Conservation (phyloP, 73 alveolate genomes). For the Blepharisma japonicum region DNA sequence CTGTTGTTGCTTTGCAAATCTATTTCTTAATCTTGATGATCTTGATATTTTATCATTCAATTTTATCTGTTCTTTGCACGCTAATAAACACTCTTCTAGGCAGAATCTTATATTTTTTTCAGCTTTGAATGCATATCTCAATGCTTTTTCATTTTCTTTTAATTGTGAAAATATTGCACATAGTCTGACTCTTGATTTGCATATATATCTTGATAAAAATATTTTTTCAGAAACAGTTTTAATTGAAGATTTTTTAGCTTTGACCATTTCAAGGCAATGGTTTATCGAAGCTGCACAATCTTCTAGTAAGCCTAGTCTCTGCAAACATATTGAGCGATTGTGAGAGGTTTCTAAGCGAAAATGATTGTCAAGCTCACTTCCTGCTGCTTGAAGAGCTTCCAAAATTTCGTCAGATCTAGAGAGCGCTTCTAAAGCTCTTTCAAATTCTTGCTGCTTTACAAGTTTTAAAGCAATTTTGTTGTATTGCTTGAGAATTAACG, state of each 20-base stretch:
- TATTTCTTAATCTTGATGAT: not conserved
- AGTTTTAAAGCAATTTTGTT: too few relatives aligned
- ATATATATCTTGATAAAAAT: conserved; percentile 39
- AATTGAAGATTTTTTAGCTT: not conserved
- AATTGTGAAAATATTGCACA: conserved; percentile 78
- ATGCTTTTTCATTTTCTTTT: conserved; percentile 62
- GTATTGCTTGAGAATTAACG: too few relatives aligned
- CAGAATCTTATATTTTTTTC: conserved; percentile 55
- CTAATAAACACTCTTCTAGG: conserved; percentile 35
- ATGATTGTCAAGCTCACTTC: too few relatives aligned
- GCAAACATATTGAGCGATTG: not conserved
- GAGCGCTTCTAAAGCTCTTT: too few relatives aligned
- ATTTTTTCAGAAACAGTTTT: conserved; percentile 33
- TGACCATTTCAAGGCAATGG: conserved; percentile 40
- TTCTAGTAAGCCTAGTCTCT: conserved; percentile 32
- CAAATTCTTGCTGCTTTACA: too few relatives aligned
- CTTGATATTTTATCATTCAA: too few relatives aligned
- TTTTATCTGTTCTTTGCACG: conserved; percentile 25
- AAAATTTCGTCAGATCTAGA: too few relatives aligned
- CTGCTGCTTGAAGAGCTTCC: too few relatives aligned
- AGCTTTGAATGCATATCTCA: conserved; percentile 67
- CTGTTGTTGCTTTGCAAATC: not conserved
- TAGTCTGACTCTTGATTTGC: conserved; percentile 64
- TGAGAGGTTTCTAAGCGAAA: too few relatives aligned
- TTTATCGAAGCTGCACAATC: conserved; percentile 62